Conservation (phyloP, 495 filamentous ascomycete genomes). For the Penicillium canariense region DNA sequence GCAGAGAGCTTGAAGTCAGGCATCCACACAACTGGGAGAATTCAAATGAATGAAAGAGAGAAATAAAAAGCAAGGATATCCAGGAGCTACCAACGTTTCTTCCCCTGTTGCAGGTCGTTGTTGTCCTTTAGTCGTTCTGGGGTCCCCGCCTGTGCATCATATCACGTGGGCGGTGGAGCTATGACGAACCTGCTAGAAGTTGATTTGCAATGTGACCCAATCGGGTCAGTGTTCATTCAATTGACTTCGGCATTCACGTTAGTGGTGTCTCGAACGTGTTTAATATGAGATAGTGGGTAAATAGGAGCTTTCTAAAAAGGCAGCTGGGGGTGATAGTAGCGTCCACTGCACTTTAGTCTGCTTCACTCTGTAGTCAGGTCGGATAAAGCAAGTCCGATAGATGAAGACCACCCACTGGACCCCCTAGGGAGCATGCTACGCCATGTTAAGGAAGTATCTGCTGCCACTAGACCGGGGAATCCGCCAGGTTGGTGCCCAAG, state of each 20-base stretch:
- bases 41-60: not conserved
- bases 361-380: too few relatives aligned
- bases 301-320: too few relatives aligned
- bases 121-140: conserved; percentile 30
- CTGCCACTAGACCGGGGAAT: not conserved
- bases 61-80: not conserved
- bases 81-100: conserved; percentile 4
- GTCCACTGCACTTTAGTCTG: too few relatives aligned
- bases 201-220: not conserved
- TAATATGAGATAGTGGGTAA: not conserved
- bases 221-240: not conserved
- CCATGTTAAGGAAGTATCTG: not conserved
- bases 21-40: conserved; percentile 44
- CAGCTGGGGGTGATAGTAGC: not conserved
- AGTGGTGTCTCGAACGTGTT: not conserved
- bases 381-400: not conserved
- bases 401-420: not conserved
- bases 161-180: conserved; percentile 38
- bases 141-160: conserved; percentile 34
- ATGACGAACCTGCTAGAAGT: conserved; percentile 31
- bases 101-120: conserved; percentile 9
- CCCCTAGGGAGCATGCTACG: conserved; percentile 1
- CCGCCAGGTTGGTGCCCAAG: not conserved
- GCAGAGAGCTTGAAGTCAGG: conserved; percentile 78
- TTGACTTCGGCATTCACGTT: not conserved